Percentiles rank a stretch among this genome's conserved stretches.
phyloP scores from a whole-genome alignment of 257 asterid species.

The Cynanchum wilfordii region DNA sequence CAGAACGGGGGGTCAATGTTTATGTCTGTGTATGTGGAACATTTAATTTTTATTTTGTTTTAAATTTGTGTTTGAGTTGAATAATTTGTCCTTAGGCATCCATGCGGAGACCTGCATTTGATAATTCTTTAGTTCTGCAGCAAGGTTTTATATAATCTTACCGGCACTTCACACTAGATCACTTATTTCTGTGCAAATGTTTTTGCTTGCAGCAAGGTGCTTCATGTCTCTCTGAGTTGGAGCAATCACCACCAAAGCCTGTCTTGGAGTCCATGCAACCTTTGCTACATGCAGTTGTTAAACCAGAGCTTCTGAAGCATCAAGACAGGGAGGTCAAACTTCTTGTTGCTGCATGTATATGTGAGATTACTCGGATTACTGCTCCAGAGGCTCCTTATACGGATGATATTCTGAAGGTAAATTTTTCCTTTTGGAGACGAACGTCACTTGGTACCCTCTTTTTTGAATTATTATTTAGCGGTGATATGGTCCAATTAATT shows the following conservation, averaged over 20 bases:
- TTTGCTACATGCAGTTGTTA: conserved; percentile 65
- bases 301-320: conserved; percentile 89
- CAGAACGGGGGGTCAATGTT: background rate
- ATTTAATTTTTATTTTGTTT: no score
- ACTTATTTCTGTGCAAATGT: conserved; percentile 4
- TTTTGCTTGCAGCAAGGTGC: conserved; percentile 74
- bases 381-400: conserved; percentile 95
- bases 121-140: background rate
- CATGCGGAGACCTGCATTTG: background rate
- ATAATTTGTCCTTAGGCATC: background rate
- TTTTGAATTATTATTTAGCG: conserved; percentile 7
- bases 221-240: conserved; percentile 72
- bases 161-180: background rate
- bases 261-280: conserved; percentile 77
- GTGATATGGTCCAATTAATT: conserved; percentile 19
- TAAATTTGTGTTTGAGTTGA: background rate
- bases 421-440: background rate
- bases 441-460: background rate
- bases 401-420: conserved; percentile 83
- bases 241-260: conserved; percentile 79
- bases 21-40: background rate
- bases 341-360: conserved; percentile 87
- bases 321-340: conserved; percentile 89
- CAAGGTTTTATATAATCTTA: background rate
- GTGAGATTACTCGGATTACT: conserved; percentile 95